phyloP scores from a whole-genome alignment of 78 protist genomes.

The Dictyostelium firmibasis region DNA sequence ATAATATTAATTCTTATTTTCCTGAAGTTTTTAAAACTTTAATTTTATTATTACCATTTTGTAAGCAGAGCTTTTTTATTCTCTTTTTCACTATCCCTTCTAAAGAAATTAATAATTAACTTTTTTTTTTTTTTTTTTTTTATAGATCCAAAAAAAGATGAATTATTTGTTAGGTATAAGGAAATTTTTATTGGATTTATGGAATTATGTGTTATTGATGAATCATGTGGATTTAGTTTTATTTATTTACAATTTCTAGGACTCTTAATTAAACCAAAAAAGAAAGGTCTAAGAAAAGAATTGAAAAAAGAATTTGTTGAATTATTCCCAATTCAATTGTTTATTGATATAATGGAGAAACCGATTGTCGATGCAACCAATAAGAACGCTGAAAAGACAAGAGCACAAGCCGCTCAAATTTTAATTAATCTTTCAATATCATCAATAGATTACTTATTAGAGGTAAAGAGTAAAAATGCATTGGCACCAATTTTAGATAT shows the following conservation, averaged over 20 bases:
- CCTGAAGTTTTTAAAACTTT: constrained; percentile 52
- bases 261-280: neutral
- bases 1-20: neutral
- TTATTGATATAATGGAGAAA: constrained; percentile 44
- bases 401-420: constrained; percentile 65
- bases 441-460: constrained; percentile 2
- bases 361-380: neutral
- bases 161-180: constrained; percentile 22
- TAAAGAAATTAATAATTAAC: neutral
- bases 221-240: neutral
- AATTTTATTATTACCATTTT: constrained; percentile 9
- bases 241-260: neutral
- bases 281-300: neutral
- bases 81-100: neutral
- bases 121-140: neutral
- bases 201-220: constrained; percentile 40
- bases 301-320: constrained; percentile 41
- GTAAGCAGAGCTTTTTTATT: constrained; percentile 28
- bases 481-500: constrained; percentile 33
- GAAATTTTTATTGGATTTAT: constrained; percentile 6
- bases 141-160: constrained; percentile 57
- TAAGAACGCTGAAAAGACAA: neutral
- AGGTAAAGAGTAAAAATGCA: constrained; percentile 25
- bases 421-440: constrained; percentile 30
- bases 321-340: constrained; percentile 16